These are phyloP conservation scores for Penicillium sp. DNA, from an alignment of 2,329 filamentous ascomycete species.

Conservation along the genomic window DNA sequence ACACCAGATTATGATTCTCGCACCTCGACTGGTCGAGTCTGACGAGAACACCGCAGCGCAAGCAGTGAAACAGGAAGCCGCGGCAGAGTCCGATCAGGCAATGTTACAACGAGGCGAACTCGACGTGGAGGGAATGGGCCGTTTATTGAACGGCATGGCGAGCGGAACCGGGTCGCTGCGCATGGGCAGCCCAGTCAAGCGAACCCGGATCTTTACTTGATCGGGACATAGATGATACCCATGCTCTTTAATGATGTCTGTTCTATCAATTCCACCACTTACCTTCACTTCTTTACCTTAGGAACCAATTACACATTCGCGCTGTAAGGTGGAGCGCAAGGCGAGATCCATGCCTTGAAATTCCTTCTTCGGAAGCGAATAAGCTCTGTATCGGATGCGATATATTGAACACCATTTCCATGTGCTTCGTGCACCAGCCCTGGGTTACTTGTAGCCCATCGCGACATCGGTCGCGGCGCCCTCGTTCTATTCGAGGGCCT, in stretches of 20 bases:
- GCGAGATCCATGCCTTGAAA: conserved; percentile 57
- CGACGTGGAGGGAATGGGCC: conserved; percentile 53
- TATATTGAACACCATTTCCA: conserved; percentile 44
- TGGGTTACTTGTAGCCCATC: conserved; percentile 12
- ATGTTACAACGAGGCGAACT: conserved; percentile 49
- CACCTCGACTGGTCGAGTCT: conserved; percentile 34
- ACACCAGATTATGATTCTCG: conserved; percentile 44
- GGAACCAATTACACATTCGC: conserved; percentile 39
- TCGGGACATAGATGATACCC: conserved; percentile 34
- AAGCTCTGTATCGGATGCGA: conserved; percentile 59
- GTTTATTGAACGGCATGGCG: conserved; percentile 50
- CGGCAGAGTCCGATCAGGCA: conserved; percentile 43
- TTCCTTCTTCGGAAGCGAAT: conserved; percentile 40
- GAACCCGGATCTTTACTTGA: conserved; percentile 41
- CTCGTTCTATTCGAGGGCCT: conserved; percentile 16
- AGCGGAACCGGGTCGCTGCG: conserved; percentile 33
- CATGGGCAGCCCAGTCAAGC: conserved; percentile 43
- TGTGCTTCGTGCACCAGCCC: conserved; percentile 16
- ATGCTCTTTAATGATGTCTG: conserved; percentile 19
- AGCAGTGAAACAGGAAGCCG: conserved; percentile 21
- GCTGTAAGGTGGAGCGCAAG: conserved; percentile 59
- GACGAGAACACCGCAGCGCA: conserved; percentile 18
- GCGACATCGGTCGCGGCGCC: conserved; percentile 18
- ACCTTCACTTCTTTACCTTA: conserved; percentile 7
- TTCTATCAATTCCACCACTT: conserved; percentile 10